Evolutionary conservation across 129 eudicot species (phyloP).

Genomic region (Lonicera japonica): DNA sequence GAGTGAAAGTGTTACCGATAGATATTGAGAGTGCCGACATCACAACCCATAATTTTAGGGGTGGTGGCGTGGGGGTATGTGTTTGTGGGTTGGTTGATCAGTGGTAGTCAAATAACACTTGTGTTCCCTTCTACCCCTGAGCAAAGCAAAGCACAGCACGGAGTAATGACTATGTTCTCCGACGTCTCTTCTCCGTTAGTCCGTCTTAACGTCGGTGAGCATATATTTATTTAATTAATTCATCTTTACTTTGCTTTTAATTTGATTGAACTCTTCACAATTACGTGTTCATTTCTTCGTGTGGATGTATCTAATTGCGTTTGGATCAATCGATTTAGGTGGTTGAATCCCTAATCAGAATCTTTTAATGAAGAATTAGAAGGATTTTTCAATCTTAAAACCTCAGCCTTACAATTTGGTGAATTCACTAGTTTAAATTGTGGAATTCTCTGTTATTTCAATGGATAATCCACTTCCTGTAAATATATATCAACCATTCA

Average conservation of each 20-base stretch:
- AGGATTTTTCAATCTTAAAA: background rate
- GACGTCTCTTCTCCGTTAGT: constrained; percentile 42
- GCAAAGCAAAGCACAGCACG: background rate
- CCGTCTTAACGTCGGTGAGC: constrained; percentile 68
- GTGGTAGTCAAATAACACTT: background rate
- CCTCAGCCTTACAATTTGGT: too few relatives aligned
- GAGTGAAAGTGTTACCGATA: too few relatives aligned
- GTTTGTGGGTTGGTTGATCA: too few relatives aligned
- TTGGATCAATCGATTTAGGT: background rate
- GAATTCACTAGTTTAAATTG: too few relatives aligned
- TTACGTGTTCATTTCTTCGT: background rate
- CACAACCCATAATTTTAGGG: too few relatives aligned
- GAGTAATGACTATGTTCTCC: constrained; percentile 26
- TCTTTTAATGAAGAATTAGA: too few relatives aligned
- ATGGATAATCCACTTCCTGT: too few relatives aligned
- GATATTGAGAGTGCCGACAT: too few relatives aligned
- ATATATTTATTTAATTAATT: background rate
- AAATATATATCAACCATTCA: too few relatives aligned
- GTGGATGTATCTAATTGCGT: background rate
- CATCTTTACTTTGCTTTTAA: background rate
- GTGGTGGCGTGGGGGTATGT: too few relatives aligned
- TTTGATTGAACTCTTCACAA: constrained; percentile 1
- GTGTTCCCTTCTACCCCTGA: too few relatives aligned
- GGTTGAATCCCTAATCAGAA: constrained; percentile 8
- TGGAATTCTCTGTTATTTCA: too few relatives aligned